phyloP scores from a whole-genome alignment of 768 basidiomycete species.

The Rhodosporidiobolus sp. region DNA sequence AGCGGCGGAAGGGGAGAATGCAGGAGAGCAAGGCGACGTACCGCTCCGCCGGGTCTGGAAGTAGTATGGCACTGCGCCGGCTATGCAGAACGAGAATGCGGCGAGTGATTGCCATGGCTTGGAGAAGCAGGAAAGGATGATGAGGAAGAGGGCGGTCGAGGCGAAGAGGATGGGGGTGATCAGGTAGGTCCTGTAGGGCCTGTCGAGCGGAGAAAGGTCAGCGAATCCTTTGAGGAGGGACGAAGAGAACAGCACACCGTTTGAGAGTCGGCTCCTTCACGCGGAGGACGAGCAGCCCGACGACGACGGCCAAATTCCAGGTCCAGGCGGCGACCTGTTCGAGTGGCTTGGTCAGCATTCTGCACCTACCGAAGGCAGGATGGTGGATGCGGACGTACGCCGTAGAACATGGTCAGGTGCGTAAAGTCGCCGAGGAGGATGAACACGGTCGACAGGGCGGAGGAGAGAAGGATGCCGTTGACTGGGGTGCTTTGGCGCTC shows the following conservation, averaged over 20 bases:
- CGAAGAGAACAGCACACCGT: constrained; percentile 53
- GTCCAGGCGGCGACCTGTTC: constrained; percentile 45
- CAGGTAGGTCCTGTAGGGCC: constrained; percentile 91
- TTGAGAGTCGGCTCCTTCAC: constrained; percentile 86
- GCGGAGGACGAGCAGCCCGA: constrained; percentile 81
- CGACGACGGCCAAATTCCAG: constrained; percentile 56
- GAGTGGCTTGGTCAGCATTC: neutral
- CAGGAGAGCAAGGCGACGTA: too few relatives aligned
- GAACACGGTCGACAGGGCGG: constrained; percentile 57
- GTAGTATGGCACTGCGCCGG: constrained; percentile 30
- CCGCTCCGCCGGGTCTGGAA: constrained; percentile 20
- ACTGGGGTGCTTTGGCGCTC: constrained; percentile 73
- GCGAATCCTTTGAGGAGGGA: neutral
- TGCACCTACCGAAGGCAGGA: constrained; percentile 11
- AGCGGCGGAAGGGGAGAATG: too few relatives aligned
- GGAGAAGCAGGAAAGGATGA: constrained; percentile 91
- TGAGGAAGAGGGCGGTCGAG: constrained; percentile 78
- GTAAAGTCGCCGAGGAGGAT: constrained; percentile 40
- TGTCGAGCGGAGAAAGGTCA: constrained; percentile 45
- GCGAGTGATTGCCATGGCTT: constrained; percentile 83
- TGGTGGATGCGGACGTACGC: constrained; percentile 75
- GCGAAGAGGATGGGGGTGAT: constrained; percentile 86
- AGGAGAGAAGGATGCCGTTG: constrained; percentile 80
- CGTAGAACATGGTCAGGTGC: constrained; percentile 61
- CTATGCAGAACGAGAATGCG: constrained; percentile 55